Percentiles rank a stretch among this genome's conserved stretches.
Evolutionary conservation across 805 yeast species (phyloP).

Genomic region (Lipomyces orientalis): DNA sequence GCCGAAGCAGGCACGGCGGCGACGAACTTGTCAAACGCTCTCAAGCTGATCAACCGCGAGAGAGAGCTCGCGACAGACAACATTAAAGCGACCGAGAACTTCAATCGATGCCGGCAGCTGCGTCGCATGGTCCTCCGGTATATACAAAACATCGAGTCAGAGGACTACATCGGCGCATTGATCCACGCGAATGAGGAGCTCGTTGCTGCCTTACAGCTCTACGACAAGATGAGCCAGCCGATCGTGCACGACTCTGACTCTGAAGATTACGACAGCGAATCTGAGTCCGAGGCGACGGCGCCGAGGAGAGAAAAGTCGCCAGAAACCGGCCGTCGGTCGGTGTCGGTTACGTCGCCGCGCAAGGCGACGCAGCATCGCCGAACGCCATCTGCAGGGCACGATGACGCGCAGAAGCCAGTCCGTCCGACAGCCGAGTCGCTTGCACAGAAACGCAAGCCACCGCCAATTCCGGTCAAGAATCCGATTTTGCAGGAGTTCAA

Average conservation of each 20-base stretch:
- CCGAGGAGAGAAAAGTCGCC: slow-evolving; percentile 3
- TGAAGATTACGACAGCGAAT: slow-evolving; percentile 51
- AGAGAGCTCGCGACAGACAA: slow-evolving; percentile 67
- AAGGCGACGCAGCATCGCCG: slow-evolving; percentile 1
- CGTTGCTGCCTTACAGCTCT: slow-evolving; percentile 71
- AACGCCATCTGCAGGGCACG: slow-evolving; percentile 18
- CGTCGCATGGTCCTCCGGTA: slow-evolving; percentile 81
- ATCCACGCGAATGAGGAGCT: slow-evolving; percentile 90
- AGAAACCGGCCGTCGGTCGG: slow-evolving; percentile 11
- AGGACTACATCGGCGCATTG: slow-evolving; percentile 85
- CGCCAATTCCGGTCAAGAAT: slow-evolving; percentile 39
- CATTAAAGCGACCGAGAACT: slow-evolving; percentile 62
- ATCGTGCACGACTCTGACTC: slow-evolving; percentile 52
- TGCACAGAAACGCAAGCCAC: slow-evolving; percentile 38
- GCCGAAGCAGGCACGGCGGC: slow-evolving; percentile 80
- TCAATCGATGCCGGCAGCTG: slow-evolving; percentile 73
- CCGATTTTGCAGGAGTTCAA: slow-evolving; percentile 31
- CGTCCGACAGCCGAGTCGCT: slow-evolving; percentile 31
- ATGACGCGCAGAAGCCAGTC: slow-evolving; percentile 9
- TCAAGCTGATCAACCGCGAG: slow-evolving; percentile 53
- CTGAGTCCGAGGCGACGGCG: slow-evolving; percentile 40
- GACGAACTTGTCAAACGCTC: slow-evolving; percentile 67
- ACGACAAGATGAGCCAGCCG: slow-evolving; percentile 62
- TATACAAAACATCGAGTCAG: slow-evolving; percentile 81
- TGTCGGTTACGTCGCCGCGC: slow-evolving; percentile 9